A percentile compares a stretch with the other conserved stretches of the same genome.
These are phyloP conservation scores for Achaetomium macrosporum DNA, from an alignment of 2,329 filamentous ascomycete genomes.

Conservation along the genomic window DNA sequence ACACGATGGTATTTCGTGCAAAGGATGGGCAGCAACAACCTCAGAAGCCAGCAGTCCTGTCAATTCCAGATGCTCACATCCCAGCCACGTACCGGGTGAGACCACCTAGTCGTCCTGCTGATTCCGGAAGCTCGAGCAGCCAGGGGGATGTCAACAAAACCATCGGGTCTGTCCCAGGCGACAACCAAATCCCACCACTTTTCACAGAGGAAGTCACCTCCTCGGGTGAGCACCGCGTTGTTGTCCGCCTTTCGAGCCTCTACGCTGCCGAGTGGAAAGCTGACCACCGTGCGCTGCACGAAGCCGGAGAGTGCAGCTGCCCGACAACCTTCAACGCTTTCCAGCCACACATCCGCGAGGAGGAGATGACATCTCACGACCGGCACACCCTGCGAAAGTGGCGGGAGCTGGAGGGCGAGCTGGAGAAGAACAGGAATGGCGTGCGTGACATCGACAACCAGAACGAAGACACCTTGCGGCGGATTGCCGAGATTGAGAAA, in stretches of 20 bases:
- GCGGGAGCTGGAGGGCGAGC: conserved; percentile 5
- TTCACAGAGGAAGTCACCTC: conserved; percentile 10
- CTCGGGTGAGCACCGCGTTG: conserved; percentile 19
- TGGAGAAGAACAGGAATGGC: not conserved
- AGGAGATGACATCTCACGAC: conserved; percentile 11
- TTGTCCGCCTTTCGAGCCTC: conserved; percentile 32
- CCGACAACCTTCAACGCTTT: conserved; percentile 30
- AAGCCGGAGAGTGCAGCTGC: conserved; percentile 32
- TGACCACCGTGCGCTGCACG: conserved; percentile 35
- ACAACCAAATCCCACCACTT: conserved; percentile 12
- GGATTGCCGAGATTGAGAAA: conserved; percentile 15
- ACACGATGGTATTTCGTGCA: not conserved
- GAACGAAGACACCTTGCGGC: conserved; percentile 1
- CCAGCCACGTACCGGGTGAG: too few relatives aligned
- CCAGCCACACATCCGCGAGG: conserved; percentile 15
- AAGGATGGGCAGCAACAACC: not conserved
- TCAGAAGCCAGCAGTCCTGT: too few relatives aligned
- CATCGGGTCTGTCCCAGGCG: not conserved
- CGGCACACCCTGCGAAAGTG: conserved; percentile 1
- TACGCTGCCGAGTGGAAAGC: conserved; percentile 37
- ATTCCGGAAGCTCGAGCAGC: not conserved
- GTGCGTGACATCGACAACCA: not conserved
- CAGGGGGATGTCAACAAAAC: not conserved
- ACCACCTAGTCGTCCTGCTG: too few relatives aligned
- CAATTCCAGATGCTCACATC: too few relatives aligned